Conservation (phyloP, 352 stramenopile genomes). For the Phytophthora vignae region DNA sequence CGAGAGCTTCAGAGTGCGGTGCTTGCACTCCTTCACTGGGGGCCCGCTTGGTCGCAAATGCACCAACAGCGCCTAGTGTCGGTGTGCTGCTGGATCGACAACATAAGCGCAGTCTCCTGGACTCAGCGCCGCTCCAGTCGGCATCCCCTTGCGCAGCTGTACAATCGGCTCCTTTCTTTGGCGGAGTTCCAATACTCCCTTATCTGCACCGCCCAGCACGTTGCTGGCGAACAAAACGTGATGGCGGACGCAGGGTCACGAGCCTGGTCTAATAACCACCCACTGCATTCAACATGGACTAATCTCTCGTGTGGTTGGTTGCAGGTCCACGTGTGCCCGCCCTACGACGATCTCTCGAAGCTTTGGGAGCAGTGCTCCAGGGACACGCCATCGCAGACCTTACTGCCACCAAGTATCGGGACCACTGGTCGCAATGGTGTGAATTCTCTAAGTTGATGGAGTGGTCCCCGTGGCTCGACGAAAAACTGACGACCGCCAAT, state of each 20-base stretch:
- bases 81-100: conserved; percentile 9
- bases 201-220: not conserved
- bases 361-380: conserved; percentile 12
- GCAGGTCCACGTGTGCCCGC: conserved; percentile 5
- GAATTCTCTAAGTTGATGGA: conserved; percentile 1
- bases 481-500: too few species aligned
- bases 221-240: conserved; percentile 3
- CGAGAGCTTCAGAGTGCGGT: conserved; percentile 7
- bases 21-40: conserved; percentile 5
- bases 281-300: conserved; percentile 10
- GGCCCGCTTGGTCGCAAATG: not conserved
- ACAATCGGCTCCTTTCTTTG: conserved; percentile 10
- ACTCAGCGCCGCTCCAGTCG: not conserved
- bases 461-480: too few species aligned
- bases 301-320: conserved; percentile 10
- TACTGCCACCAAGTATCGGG: not conserved
- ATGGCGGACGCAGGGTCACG: conserved; percentile 18
- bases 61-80: not conserved
- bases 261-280: conserved; percentile 6
- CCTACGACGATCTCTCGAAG: conserved; percentile 16
- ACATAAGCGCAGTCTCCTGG: conserved; percentile 13
- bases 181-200: conserved; percentile 10
- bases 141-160: not conserved
- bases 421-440: conserved; percentile 13
- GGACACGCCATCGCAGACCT: conserved; percentile 4